Evolutionary conservation across 2,329 filamentous ascomycete genomes (phyloP).

Genomic region (Ceratocystis alfenasii): DNA sequence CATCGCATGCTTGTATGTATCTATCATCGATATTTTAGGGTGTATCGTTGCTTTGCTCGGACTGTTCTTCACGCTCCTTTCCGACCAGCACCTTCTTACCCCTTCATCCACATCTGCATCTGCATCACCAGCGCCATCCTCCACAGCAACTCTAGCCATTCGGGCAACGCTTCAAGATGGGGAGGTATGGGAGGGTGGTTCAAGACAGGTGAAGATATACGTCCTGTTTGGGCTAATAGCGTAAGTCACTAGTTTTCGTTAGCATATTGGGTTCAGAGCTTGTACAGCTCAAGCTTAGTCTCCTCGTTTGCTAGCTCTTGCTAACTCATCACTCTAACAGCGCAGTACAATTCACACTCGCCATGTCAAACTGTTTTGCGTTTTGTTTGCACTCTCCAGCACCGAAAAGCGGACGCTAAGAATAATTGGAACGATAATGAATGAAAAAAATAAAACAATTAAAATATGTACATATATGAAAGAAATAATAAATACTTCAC

Average conservation of each 20-base stretch:
- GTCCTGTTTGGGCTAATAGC: constrained; percentile 7
- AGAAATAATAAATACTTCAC: not conserved
- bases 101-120: not conserved
- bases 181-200: constrained; percentile 8
- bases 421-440: not conserved
- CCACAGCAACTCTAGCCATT: not conserved
- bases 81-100: constrained; percentile 9
- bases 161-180: constrained; percentile 1
- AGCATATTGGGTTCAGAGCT: not conserved
- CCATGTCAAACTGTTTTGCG: constrained; percentile 14
- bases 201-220: constrained; percentile 8
- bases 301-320: not conserved
- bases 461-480: not conserved
- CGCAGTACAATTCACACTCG: constrained; percentile 11
- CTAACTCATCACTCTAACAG: constrained; percentile 2
- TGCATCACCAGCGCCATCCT: no score
- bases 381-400: constrained; percentile 6
- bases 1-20: not conserved
- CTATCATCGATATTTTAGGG: constrained; percentile 7
- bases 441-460: not conserved
- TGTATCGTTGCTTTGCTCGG: constrained; percentile 6
- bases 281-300: not conserved
- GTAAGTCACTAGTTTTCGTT: not conserved
- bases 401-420: not conserved
- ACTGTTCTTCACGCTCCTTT: constrained; percentile 9